Base-by-base conservation (phyloP, 1,284 basidiomycete species). In the Apiotrichum veenhuisii region DNA sequence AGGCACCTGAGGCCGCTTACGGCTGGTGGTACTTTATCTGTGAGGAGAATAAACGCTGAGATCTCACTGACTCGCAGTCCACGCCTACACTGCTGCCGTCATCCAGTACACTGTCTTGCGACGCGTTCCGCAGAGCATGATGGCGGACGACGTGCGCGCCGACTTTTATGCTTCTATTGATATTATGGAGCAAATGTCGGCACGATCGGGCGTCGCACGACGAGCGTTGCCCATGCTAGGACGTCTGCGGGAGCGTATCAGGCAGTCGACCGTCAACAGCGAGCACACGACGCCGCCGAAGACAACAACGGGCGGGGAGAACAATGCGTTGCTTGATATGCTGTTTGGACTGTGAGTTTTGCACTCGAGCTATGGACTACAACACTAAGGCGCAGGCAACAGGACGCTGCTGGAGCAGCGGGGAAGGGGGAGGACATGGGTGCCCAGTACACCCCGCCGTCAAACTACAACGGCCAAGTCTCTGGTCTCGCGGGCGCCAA, bases 11-110 rank as follows among this genome's bases (percentile, higher is more conserved):
- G 12, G 65, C 61, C 1, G 65, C 58, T 3, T 52, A 59, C 23
- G 57, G 54, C 5, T 66, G 65, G 65, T 64, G 64, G 61, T 64
- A 63, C 54, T 66, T 59, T 52, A 53, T 60, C 38, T 62, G 60
- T 62, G 40, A 62, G 60, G 42, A 8, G 12, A 27, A 10, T 4
- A 4, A 22, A 3, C 25, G 3, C 18, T 20, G 20, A 12, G 11
- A 23, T 12, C 23, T 12, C 4, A n/a, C 50, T 30, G 15, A 50
- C 47, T 5, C 5, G 18, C 49, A 61, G 61, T 66, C 60, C 65
- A 66, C 38, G 58, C 63, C 12, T 66, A 63, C 52, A 66, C 63
- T 1, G 59, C 63, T n/a, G 61, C 61, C 3, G 59, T 64, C 4
- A 66, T 66, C 41, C 63, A 64, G 34, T 56, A 59, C 42, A 58